Conservation (phyloP, 805 yeast genomes). For the Candida parachauliodes region DNA sequence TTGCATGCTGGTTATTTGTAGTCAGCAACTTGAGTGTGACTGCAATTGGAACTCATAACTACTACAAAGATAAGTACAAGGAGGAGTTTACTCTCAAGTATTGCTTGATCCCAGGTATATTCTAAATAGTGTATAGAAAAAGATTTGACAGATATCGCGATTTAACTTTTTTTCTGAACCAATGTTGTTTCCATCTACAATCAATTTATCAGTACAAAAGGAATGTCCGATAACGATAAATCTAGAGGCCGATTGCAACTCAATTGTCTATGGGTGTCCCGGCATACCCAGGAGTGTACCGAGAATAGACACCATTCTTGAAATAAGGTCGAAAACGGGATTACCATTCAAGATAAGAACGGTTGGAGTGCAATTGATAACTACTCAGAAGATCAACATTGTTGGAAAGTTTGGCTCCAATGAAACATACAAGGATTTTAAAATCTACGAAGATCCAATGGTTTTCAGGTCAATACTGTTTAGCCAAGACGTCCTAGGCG, state of each 20-base stretch:
- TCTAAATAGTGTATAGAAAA: slow-evolving; percentile 12
- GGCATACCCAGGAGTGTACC: slow-evolving; percentile 63
- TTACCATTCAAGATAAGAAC: slow-evolving; percentile 44
- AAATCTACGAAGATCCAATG: slow-evolving; percentile 31
- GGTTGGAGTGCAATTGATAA: slow-evolving; percentile 46
- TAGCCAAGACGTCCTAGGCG: slow-evolving; percentile 44
- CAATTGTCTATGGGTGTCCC: slow-evolving; percentile 64
- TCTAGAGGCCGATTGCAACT: slow-evolving; percentile 49
- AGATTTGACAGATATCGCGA: not conserved
- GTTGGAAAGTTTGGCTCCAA: slow-evolving; percentile 34
- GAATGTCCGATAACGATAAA: slow-evolving; percentile 28
- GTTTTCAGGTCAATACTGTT: slow-evolving; percentile 33
- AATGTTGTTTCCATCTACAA: slow-evolving; percentile 5
- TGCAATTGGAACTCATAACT: slow-evolving; percentile 49
- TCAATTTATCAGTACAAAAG: slow-evolving; percentile 2
- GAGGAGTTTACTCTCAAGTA: slow-evolving; percentile 26
- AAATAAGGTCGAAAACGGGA: slow-evolving; percentile 50
- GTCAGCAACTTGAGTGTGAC: slow-evolving; percentile 50
- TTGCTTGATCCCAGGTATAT: slow-evolving; percentile 36
- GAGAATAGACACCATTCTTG: slow-evolving; percentile 53
- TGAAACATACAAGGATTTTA: slow-evolving; percentile 30
- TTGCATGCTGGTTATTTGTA: slow-evolving; percentile 30
- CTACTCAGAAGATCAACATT: slow-evolving; percentile 44
- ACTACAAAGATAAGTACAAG: slow-evolving; percentile 34
- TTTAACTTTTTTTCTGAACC: not conserved